These are phyloP conservation scores for Mrakia gelida DNA, from an alignment of 768 basidiomycete genomes.

Conservation along the genomic window DNA sequence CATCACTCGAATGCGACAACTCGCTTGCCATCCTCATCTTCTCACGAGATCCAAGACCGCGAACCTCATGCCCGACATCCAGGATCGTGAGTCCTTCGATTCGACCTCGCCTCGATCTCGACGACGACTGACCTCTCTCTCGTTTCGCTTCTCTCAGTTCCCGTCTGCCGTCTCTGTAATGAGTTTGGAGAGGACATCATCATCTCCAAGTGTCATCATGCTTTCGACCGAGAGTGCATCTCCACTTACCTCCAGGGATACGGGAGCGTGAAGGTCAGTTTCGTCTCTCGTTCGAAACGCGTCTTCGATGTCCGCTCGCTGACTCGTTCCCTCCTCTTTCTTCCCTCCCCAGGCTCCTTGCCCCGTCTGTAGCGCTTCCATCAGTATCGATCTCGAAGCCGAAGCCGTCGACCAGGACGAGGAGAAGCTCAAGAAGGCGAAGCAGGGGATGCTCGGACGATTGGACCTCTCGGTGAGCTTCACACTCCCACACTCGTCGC, in stretches of 20 bases:
- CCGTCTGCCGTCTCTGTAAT: slow-evolving; percentile 85
- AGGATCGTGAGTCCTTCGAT: slow-evolving; percentile 10
- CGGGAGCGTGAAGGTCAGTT: slow-evolving; percentile 5
- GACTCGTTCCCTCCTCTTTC: background rate
- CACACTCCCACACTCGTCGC: background rate
- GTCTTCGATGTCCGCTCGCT: background rate
- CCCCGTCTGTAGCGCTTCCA: slow-evolving; percentile 84
- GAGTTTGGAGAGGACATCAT: slow-evolving; percentile 97
- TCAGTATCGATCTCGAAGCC: slow-evolving; percentile 94
- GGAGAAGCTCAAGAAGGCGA: slow-evolving; percentile 45
- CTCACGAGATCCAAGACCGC: slow-evolving; percentile 30
- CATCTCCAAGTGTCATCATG: slow-evolving; percentile 83
- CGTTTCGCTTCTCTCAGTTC: background rate
- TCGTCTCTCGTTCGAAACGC: background rate
- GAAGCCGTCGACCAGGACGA: slow-evolving; percentile 82
- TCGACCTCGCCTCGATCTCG: background rate
- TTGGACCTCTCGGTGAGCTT: slow-evolving; percentile 62
- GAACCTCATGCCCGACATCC: slow-evolving; percentile 29
- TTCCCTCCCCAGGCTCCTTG: slow-evolving; percentile 66
- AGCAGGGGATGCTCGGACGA: slow-evolving; percentile 90
- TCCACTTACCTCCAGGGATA: slow-evolving; percentile 67
- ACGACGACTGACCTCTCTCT: background rate
- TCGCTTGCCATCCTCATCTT: slow-evolving; percentile 65
- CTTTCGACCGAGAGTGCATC: slow-evolving; percentile 95
- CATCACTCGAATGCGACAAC: slow-evolving; percentile 91